Evolutionary conservation across 148 eudicot species (phyloP), one percentile per base, ranked within the genome.

Genomic region (Fagopyrum esculentum): DNA sequence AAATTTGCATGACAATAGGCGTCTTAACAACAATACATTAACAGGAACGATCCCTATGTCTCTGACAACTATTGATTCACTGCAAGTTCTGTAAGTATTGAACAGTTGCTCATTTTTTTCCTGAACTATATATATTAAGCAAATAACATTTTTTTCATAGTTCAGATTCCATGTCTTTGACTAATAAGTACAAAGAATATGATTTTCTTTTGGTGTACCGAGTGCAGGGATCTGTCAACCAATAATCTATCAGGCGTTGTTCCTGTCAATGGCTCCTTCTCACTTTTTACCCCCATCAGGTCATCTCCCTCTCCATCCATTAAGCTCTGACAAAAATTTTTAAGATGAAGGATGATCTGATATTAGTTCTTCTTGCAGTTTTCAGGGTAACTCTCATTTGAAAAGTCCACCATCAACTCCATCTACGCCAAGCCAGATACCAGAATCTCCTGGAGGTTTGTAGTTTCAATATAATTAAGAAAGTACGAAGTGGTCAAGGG

Each of bases 241-340:
- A 95, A 95, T 75, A 91, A n/a, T 30, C 89, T 95, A 13, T 86
- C 89, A 10, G 98, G 98, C 73, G 72, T 86, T 74, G 98, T 95
- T 79, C 98, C 98, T 55, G 97, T 90, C 83, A 95, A 90, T 81
- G 98, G 98, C 74, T 95, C 98, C 73, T 95, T 95, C 77, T 95
- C 97, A 56, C 81, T 95, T 54, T 95, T 95, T 76, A 95, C 98
- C 6, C 98, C 98, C 15, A 90, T 95, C 83, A 95, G 98, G 98
- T 92, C 69, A 75, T 46, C 35, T 76, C 15, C 50, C 2, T 48
- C 10, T 48, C 50, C 50, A 48, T 48, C 4, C 7, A 10, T 48
- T 48, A 48, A 48, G 9, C 10, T 48, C 50, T 48, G 7, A 48
- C 9, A 48, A 8, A 29, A 66, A 7, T 50, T 71, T 46, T 47